Conservation (phyloP, 768 basidiomycete species). For the Tylopilus rubrobrunneus region DNA sequence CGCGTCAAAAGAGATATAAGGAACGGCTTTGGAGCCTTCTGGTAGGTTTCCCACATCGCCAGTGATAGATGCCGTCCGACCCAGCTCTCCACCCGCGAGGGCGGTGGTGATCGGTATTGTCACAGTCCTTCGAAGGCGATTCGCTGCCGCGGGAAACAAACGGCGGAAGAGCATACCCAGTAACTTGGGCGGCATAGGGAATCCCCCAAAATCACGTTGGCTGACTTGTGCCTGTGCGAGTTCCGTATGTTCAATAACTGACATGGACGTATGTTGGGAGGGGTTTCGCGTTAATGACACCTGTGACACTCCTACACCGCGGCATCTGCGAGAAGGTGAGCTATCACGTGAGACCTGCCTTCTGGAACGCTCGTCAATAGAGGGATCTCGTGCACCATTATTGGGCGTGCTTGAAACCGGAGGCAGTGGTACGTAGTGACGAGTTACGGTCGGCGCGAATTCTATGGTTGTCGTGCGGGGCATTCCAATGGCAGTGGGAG, state of each 20-base stretch:
- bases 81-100: constrained; percentile 33
- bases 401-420: constrained; percentile 27
- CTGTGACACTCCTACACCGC: constrained; percentile 5
- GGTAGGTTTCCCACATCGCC: constrained; percentile 19
- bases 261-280: constrained; percentile 11
- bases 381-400: constrained; percentile 1
- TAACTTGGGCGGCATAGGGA: constrained; percentile 65
- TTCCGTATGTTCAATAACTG: constrained; percentile 13
- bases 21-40: constrained; percentile 50
- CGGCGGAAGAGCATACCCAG: constrained; percentile 45
- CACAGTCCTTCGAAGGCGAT: constrained; percentile 59
- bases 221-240: constrained; percentile 21
- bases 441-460: constrained; percentile 41
- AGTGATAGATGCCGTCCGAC: constrained; percentile 22
- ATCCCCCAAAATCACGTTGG: constrained; percentile 62
- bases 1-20: constrained; percentile 86
- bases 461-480: constrained; percentile 49
- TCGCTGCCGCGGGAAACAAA: constrained; percentile 62
- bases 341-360: constrained; percentile 5
- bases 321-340: constrained; percentile 14
- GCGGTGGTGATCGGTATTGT: constrained; percentile 75
- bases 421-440: constrained; percentile 22
- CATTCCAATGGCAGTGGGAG: constrained; percentile 17
- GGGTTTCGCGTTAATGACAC: constrained; percentile 15
- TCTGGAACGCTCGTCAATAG: constrained; percentile 6